These are phyloP conservation scores for Fusarium scirpi DNA, from an alignment of 2,329 filamentous ascomycete genomes.

Conservation along the genomic window DNA sequence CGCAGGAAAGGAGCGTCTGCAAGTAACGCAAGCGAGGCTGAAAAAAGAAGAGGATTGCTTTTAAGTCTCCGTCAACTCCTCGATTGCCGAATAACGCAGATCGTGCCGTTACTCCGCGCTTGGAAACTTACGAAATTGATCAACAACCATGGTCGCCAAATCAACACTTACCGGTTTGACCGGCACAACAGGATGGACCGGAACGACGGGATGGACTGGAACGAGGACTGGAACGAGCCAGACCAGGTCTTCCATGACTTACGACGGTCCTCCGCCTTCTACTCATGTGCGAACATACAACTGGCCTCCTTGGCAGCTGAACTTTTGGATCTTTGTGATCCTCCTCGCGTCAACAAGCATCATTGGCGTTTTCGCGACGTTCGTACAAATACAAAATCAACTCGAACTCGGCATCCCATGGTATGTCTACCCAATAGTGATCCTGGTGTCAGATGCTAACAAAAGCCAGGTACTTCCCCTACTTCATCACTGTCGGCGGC, in stretches of 20 bases:
- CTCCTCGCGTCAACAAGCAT: constrained; percentile 68
- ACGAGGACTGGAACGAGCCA: constrained; percentile 40
- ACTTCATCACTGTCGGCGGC: constrained; percentile 69
- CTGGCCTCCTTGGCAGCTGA: constrained; percentile 76
- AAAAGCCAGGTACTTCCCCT: constrained; percentile 71
- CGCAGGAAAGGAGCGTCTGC: not conserved
- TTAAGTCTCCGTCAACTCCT: not conserved
- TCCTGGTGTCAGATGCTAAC: not conserved
- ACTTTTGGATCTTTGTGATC: constrained; percentile 76
- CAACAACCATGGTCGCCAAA: constrained; percentile 46
- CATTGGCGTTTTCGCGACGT: constrained; percentile 71
- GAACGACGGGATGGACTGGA: constrained; percentile 34
- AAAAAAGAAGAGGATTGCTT: not conserved
- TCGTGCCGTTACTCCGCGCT: not conserved
- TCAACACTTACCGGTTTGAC: constrained; percentile 47
- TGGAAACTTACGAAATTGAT: not conserved
- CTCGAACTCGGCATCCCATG: constrained; percentile 69
- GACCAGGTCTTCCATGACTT: constrained; percentile 57
- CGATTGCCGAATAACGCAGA: not conserved
- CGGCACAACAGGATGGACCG: constrained; percentile 45
- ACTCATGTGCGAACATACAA: constrained; percentile 70
- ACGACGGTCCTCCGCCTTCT: constrained; percentile 56
- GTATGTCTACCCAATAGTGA: constrained; percentile 54
- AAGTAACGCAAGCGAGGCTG: not conserved
- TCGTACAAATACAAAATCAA: constrained; percentile 69